Evolutionary conservation across 805 yeast genomes (phyloP), one percentile per base, ranked within the genome.

Genomic region (Blastobotrys peoriensis): DNA sequence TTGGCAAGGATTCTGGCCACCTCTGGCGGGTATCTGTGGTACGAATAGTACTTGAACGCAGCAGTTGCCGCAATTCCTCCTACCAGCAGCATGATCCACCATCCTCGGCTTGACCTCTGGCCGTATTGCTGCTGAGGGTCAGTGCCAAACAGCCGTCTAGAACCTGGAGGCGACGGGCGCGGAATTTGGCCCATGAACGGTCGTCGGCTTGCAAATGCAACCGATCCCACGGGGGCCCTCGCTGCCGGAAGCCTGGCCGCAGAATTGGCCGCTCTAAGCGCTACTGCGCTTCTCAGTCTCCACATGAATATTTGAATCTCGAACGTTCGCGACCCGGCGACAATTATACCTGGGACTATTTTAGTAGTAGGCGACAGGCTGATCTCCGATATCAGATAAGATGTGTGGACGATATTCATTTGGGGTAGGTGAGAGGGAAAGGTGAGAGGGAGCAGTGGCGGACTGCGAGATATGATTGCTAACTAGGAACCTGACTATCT

Each of bases 1-100:
- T 79, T 76, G 33, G 95, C 70, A 50, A 91, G 65, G 20, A 76
- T 69, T 43, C 71, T 76, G 20, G 95, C 93, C 8, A 87, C 95
- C 3, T 76, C 63, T 1, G 70, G 63, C 0, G 93, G 86, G 54
- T 52, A 66, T 38, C 55, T 55, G 45, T 64, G 65, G 42, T 53
- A 45, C 0, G 68, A 57, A 21, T 54, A 52, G 40, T 38, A 47
- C 17, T 38, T 42, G 44, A 51, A 49, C n/a, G 41, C 57, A 8
- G n/a, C 40, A 9, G 41, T 47, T 19, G 50, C 41, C 5, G 38
- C 45, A 9, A 38, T 25, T 9, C 48, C 34, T 3, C 46, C 49
- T 3, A 36, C 43, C 9, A 46, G 30, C n/a, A 46, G 27, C 18
- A 42, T 25, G n/a, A 50, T 27, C 6, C 46, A 36, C 52, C 50